Conservation (phyloP, 176 grass and related monocot species). For the Aegilops bicornis region DNA sequence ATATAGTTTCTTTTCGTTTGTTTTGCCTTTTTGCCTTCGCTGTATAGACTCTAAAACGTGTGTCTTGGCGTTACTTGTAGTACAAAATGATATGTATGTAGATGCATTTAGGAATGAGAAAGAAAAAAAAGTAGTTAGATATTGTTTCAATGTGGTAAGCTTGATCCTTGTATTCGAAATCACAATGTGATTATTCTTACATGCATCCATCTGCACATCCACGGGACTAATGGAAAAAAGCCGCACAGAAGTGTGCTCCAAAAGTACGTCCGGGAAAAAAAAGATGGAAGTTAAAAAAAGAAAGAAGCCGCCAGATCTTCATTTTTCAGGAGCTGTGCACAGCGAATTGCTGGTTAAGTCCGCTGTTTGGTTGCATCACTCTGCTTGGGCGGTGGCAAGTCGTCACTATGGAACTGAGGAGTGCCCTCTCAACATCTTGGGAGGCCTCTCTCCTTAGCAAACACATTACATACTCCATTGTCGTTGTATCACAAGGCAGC, state of each 20-base stretch:
- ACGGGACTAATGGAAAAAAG: conserved; percentile 43
- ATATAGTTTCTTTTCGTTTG: neutral
- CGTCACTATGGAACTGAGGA: conserved; percentile 55
- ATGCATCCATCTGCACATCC: conserved; percentile 42
- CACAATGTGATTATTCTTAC: conserved; percentile 37
- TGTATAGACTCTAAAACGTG: neutral
- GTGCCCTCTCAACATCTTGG: conserved; percentile 54
- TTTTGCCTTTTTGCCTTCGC: neutral
- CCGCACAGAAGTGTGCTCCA: conserved; percentile 43
- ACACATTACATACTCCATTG: conserved; percentile 61
- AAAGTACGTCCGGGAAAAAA: conserved; percentile 32
- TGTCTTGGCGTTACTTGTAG: neutral
- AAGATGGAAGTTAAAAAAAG: conserved; percentile 15
- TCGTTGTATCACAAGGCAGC: conserved; percentile 48
- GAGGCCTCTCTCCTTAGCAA: conserved; percentile 55
- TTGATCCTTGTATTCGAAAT: conserved; percentile 33
- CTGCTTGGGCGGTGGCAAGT: conserved; percentile 33
- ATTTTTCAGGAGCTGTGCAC: conserved; percentile 28
- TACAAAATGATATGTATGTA: neutral
- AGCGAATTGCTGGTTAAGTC: conserved; percentile 32
- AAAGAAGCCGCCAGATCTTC: neutral
- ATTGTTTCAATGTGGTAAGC: conserved; percentile 1
- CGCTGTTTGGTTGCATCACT: neutral
- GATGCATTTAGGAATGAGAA: neutral
- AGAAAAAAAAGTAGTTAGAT: neutral